A percentile compares a stretch with the other conserved stretches of the same genome.
Evolutionary conservation across 768 basidiomycete genomes (phyloP).

Genomic region (Mycena crocata): DNA sequence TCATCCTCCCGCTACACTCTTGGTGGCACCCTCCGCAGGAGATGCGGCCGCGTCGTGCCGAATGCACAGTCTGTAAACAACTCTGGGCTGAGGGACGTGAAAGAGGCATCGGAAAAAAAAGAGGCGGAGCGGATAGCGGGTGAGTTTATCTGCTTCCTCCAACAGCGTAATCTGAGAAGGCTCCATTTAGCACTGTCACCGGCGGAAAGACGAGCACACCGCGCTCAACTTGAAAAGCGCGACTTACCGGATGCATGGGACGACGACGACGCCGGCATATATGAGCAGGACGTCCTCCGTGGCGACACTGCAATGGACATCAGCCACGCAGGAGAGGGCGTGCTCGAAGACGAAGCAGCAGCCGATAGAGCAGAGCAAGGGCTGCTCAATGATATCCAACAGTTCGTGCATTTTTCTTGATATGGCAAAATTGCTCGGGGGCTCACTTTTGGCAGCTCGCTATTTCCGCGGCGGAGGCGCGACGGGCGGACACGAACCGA

Average conservation of each 20-base stretch:
- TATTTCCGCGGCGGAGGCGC: not conserved
- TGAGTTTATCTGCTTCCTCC: not conserved
- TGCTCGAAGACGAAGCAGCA: not conserved
- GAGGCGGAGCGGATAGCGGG: not conserved
- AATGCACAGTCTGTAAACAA: not conserved
- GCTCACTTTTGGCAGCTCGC: not conserved
- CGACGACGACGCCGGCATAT: not conserved
- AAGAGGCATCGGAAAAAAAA: not conserved
- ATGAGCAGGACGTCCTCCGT: not conserved
- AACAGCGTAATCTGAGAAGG: not conserved
- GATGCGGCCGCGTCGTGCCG: not conserved
- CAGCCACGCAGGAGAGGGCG: slow-evolving; percentile 1
- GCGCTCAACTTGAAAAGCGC: not conserved
- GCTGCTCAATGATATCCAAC: not conserved
- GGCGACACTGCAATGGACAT: not conserved
- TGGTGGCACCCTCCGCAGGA: too few species aligned
- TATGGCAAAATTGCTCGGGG: not conserved
- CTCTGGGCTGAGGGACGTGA: not conserved
- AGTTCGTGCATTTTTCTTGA: not conserved
- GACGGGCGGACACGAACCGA: not conserved
- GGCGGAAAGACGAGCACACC: not conserved
- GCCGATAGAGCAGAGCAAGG: not conserved
- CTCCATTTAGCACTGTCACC: not conserved
- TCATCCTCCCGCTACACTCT: too few species aligned
- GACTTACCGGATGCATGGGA: not conserved